Conservation (phyloP, 2,329 filamentous ascomycete species). For the Thyridium curvatum region DNA sequence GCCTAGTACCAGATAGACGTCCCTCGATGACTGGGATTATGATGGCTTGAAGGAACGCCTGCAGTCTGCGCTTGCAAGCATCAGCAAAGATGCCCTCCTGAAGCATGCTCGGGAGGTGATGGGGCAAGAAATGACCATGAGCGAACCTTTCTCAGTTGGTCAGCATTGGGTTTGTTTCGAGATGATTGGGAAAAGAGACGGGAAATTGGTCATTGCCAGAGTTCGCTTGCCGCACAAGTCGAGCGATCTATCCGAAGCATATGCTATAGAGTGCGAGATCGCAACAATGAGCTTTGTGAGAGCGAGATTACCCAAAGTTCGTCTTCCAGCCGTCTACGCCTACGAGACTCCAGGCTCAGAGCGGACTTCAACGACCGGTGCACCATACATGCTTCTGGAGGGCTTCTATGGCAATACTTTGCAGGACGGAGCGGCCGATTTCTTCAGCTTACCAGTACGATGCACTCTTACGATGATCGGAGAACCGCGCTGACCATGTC, state of each 20-base stretch:
- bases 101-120: neutral
- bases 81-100: slow-evolving; percentile 1
- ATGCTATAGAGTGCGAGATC: slow-evolving; percentile 12
- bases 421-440: slow-evolving; percentile 10
- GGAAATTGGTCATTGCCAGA: slow-evolving; percentile 14
- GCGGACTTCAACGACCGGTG: slow-evolving; percentile 10
- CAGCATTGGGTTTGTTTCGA: slow-evolving; percentile 15
- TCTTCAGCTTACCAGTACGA: slow-evolving; percentile 14
- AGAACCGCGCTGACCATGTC: slow-evolving; percentile 1
- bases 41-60: slow-evolving; percentile 9
- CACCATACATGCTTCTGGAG: slow-evolving; percentile 18
- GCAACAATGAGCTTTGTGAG: slow-evolving; percentile 11
- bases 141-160: neutral
- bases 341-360: slow-evolving; percentile 11
- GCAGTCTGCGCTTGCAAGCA: slow-evolving; percentile 1
- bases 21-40: slow-evolving; percentile 10
- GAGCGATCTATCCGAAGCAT: slow-evolving; percentile 5
- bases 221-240: slow-evolving; percentile 16
- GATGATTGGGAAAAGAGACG: slow-evolving; percentile 12
- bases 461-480: neutral
- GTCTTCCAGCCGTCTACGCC: slow-evolving; percentile 11
- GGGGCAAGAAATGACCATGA: neutral
- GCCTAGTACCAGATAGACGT: slow-evolving; percentile 6
- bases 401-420: slow-evolving; percentile 16
- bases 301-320: slow-evolving; percentile 4